Evolutionary conservation across 2,329 filamentous ascomycete genomes (phyloP).

Genomic region (Calonectria pseudoturangicola): DNA sequence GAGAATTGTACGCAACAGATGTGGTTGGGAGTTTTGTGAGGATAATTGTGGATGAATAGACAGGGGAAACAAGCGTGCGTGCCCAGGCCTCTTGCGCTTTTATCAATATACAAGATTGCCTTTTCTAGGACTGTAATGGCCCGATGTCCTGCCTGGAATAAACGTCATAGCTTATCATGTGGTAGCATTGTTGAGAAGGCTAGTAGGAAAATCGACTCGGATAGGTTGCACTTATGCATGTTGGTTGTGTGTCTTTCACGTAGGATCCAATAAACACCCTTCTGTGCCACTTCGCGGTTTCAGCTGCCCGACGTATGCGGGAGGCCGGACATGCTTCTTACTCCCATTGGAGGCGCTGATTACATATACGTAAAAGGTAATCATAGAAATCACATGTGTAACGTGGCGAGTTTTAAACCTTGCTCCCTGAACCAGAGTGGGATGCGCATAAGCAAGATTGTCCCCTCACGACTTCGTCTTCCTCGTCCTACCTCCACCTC

Average conservation of each 20-base stretch:
- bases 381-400: not conserved
- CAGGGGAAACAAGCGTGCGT: not conserved
- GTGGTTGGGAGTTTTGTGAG: not conserved
- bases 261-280: not conserved
- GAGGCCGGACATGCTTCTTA: not conserved
- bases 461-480: not conserved
- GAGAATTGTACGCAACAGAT: not conserved
- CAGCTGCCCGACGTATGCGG: not conserved
- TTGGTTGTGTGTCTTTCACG: slow-evolving; percentile 14
- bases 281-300: not conserved
- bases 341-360: not conserved
- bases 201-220: not conserved
- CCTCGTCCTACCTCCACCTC: not conserved
- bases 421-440: not conserved
- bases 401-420: not conserved
- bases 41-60: not conserved
- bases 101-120: not conserved
- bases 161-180: not conserved
- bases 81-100: not conserved
- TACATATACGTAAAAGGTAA: not conserved
- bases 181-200: not conserved
- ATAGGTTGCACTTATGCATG: slow-evolving; percentile 23
- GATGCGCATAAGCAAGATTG: not conserved
- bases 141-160: not conserved
- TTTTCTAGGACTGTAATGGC: not conserved